Conservation (phyloP, 257 asterid species). For the Marsdenia floribunda region DNA sequence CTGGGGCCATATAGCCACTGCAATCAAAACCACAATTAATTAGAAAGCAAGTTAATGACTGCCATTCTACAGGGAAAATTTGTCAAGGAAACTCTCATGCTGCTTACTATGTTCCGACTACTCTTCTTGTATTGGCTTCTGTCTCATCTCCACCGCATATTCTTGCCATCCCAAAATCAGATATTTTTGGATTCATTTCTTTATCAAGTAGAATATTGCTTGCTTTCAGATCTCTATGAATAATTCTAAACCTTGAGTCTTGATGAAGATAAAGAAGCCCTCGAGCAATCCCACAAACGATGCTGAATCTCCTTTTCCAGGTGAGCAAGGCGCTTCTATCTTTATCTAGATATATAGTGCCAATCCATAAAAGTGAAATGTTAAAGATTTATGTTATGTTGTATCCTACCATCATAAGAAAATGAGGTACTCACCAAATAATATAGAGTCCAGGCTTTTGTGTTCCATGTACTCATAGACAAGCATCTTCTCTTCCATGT, state of each 20-base stretch:
- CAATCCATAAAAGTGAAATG: not conserved
- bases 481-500: slow-evolving; percentile 37
- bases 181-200: slow-evolving; percentile 49
- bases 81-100: no score
- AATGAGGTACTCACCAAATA: slow-evolving; percentile 30
- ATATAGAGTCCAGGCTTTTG: slow-evolving; percentile 36
- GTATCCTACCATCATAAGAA: not conserved
- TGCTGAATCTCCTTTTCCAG: slow-evolving; percentile 36
- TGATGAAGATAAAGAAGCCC: slow-evolving; percentile 49
- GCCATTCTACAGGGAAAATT: no score
- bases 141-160: slow-evolving; percentile 42
- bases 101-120: slow-evolving; percentile 46
- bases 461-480: slow-evolving; percentile 40
- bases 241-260: slow-evolving; percentile 42
- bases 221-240: slow-evolving; percentile 49
- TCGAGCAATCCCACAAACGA: slow-evolving; percentile 42
- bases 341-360: slow-evolving; percentile 14
- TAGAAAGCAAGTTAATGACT: not conserved
- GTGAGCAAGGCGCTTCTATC: slow-evolving; percentile 25
- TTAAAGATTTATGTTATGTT: not conserved
- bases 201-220: slow-evolving; percentile 46
- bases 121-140: slow-evolving; percentile 40
- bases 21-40: not conserved
- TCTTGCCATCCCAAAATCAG: slow-evolving; percentile 52
- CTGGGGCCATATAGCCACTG: slow-evolving; percentile 58